A percentile compares a stretch with the other conserved stretches of the same genome.
Evolutionary conservation across 2,329 filamentous ascomycete genomes (phyloP).

Genomic region (Aspergillus brunneoviolaceus): DNA sequence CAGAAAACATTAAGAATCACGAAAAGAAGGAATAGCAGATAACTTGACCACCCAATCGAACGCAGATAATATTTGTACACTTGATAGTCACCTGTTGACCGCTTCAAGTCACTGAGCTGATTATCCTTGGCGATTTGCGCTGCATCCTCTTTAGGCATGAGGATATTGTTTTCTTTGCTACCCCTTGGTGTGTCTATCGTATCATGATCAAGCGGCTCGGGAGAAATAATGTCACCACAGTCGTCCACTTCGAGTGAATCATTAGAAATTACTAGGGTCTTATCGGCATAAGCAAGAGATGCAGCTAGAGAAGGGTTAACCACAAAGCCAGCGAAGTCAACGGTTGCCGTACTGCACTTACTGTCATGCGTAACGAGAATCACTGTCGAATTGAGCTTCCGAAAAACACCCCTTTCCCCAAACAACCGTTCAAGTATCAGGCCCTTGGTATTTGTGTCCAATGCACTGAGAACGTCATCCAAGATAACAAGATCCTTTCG

Average conservation of each 20-base stretch:
- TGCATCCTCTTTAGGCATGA: not conserved
- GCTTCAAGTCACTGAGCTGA: not conserved
- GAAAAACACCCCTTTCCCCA: constrained; percentile 9
- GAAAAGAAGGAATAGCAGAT: not conserved
- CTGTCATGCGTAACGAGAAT: constrained; percentile 13
- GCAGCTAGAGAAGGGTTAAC: not conserved
- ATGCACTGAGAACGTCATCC: constrained; percentile 18
- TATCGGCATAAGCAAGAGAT: not conserved
- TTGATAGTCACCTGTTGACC: not conserved
- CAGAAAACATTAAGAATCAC: not conserved
- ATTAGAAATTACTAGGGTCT: not conserved
- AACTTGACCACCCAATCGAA: not conserved
- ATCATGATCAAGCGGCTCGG: not conserved
- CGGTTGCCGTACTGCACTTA: not conserved
- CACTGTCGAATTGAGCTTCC: constrained; percentile 10
- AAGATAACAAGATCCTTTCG: constrained; percentile 13
- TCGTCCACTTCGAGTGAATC: not conserved
- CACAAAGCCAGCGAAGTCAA: not conserved
- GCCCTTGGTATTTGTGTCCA: constrained; percentile 12
- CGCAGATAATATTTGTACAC: constrained; percentile 1
- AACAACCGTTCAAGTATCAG: constrained; percentile 10
- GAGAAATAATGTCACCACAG: no score
- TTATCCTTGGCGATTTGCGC: not conserved
- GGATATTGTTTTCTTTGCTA: not conserved
- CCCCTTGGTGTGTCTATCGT: not conserved